These are phyloP conservation scores for Amphicarpaea edgeworthii DNA, from an alignment of 306 rosid species.

Conservation along the genomic window DNA sequence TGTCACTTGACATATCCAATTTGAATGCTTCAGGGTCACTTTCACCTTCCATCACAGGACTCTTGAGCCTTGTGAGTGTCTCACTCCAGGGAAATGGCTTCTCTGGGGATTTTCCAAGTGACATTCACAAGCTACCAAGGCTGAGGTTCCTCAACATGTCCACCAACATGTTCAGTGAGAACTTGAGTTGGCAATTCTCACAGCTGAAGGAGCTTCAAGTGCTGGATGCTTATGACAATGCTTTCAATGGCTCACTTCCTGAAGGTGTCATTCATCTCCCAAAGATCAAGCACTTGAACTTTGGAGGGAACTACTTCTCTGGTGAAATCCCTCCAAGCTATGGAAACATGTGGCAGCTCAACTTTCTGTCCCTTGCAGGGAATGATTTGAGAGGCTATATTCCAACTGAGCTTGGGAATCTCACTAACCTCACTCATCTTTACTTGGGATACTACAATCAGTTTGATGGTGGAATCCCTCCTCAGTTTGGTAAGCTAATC, in stretches of 20 bases:
- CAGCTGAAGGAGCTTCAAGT: conserved; percentile 52
- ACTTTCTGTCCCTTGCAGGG: conserved; percentile 67
- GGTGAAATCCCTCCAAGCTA: conserved; percentile 66
- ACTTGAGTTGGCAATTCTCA: conserved; percentile 59
- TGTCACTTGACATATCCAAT: conserved; percentile 73
- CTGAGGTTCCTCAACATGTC: conserved; percentile 81
- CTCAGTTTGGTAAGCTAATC: conserved; percentile 60
- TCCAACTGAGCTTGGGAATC: conserved; percentile 75
- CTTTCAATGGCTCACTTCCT: conserved; percentile 75
- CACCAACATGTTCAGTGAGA: conserved; percentile 70
- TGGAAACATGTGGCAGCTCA: conserved; percentile 59
- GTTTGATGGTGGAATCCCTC: conserved; percentile 79
- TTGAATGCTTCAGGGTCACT: conserved; percentile 68
- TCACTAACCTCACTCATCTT: conserved; percentile 61
- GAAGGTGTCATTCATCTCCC: conserved; percentile 53
- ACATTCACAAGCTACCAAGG: conserved; percentile 53
- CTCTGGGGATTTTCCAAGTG: conserved; percentile 58
- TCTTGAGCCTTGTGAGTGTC: conserved; percentile 54
- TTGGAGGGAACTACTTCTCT: conserved; percentile 74
- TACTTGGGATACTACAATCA: conserved; percentile 77
- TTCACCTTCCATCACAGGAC: conserved; percentile 63
- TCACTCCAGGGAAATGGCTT: conserved; percentile 63
- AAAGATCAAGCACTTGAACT: conserved; percentile 57
- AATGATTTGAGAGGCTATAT: conserved; percentile 70
- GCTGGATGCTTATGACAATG: conserved; percentile 71